phyloP scores from a whole-genome alignment of 306 rosid genomes.

The Vigna reflexopilosa region DNA sequence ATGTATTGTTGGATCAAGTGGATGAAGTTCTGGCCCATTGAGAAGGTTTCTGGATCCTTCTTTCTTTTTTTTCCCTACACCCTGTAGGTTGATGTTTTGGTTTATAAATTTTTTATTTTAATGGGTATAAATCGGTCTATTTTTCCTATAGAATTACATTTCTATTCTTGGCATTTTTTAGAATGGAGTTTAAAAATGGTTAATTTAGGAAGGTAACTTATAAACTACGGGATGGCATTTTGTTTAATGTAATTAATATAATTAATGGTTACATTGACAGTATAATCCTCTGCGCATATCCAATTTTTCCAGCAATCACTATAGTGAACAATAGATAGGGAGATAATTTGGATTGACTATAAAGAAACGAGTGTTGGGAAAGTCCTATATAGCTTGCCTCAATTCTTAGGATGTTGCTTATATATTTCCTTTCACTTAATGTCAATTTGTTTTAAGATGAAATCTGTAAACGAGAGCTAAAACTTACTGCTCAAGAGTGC shows the following conservation, averaged over 20 bases:
- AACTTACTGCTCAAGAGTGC: constrained; percentile 19
- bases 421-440: too few species aligned
- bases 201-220: constrained; percentile 28
- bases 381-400: too few species aligned
- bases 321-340: constrained; percentile 1
- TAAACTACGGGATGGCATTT: constrained; percentile 7
- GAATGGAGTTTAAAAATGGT: constrained; percentile 19
- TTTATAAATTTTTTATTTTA: not conserved
- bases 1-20: constrained; percentile 24
- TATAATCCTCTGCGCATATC: constrained; percentile 17
- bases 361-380: not conserved
- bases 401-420: too few species aligned
- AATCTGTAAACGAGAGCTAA: not conserved
- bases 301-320: constrained; percentile 5
- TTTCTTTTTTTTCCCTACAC: constrained; percentile 1
- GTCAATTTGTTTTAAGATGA: too few species aligned
- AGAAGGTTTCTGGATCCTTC: constrained; percentile 30
- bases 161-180: constrained; percentile 3
- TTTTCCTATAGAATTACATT: not conserved
- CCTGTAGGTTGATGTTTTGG: not conserved
- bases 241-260: constrained; percentile 5
- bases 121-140: not conserved
- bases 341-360: constrained; percentile 33
- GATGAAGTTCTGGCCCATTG: not conserved
- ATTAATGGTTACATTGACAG: constrained; percentile 23